Percentiles rank a stretch among this genome's conserved stretches.
phyloP scores from a whole-genome alignment of 2,329 filamentous ascomycete species.

The Fusarium decemcellulare region DNA sequence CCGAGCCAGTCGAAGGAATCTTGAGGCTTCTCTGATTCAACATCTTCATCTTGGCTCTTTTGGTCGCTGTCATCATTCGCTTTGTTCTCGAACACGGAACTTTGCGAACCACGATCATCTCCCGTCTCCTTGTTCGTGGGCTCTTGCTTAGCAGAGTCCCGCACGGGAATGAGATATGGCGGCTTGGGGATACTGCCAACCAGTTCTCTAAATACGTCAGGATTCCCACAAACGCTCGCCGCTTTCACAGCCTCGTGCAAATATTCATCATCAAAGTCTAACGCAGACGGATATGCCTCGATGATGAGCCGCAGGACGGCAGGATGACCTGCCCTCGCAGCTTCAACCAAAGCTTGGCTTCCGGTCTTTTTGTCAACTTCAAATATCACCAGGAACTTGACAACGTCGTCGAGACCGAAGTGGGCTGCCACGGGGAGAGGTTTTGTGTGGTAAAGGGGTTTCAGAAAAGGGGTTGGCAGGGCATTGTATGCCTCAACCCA shows the following conservation, averaged over 20 bases:
- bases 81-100: no score
- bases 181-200: conserved; percentile 1
- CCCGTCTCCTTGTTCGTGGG: no score
- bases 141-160: background rate
- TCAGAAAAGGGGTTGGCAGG: background rate
- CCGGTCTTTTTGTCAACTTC: background rate
- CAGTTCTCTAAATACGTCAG: background rate
- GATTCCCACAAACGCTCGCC: background rate
- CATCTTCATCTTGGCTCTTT: background rate
- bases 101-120: no score
- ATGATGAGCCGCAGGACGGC: background rate
- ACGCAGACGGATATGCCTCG: background rate
- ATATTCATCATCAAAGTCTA: background rate
- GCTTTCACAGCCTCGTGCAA: background rate
- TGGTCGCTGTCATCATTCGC: no score
- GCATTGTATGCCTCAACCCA: background rate
- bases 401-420: background rate
- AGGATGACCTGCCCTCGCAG: background rate
- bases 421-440: conserved; percentile 12
- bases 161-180: background rate
- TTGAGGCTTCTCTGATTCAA: background rate
- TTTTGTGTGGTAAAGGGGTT: background rate
- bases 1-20: conserved; percentile 2
- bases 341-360: conserved; percentile 6
- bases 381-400: background rate